phyloP scores from a whole-genome alignment of 306 rosid genomes.

The Casuarina cunninghamiana region DNA sequence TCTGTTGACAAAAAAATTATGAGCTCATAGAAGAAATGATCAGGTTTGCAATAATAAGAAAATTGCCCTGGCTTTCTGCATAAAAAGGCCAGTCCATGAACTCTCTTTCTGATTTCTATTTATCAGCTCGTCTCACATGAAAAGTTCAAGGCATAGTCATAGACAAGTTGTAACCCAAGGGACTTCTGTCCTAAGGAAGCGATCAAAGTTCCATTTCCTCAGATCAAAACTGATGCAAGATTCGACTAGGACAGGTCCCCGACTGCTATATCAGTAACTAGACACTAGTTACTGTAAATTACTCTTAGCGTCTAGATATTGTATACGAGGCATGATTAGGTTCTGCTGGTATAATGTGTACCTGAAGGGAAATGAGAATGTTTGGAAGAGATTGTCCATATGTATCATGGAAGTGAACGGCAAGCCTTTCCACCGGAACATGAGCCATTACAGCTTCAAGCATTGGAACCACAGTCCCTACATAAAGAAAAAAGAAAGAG shows the following conservation, averaged over 20 bases:
- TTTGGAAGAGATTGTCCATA: conserved; percentile 87
- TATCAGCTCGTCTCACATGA: neutral
- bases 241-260: neutral
- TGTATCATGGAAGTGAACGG: conserved; percentile 95
- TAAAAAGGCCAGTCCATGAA: neutral
- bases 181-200: neutral
- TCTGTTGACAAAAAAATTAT: conserved; percentile 41
- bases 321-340: neutral
- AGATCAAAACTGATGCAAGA: neutral
- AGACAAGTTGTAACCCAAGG: neutral
- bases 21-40: neutral
- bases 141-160: neutral
- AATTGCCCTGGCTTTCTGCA: neutral
- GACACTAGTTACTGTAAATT: neutral
- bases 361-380: conserved; percentile 82
- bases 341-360: conserved; percentile 35
- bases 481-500: neutral
- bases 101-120: neutral
- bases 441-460: conserved; percentile 79
- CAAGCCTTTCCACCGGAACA: conserved; percentile 73
- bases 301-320: neutral
- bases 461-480: conserved; percentile 84
- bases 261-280: neutral
- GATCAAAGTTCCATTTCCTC: neutral
- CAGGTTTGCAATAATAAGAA: conserved; percentile 14